These are phyloP conservation scores for Sporothrix variecibatus DNA, from an alignment of 2,329 filamentous ascomycete genomes.

Conservation along the genomic window DNA sequence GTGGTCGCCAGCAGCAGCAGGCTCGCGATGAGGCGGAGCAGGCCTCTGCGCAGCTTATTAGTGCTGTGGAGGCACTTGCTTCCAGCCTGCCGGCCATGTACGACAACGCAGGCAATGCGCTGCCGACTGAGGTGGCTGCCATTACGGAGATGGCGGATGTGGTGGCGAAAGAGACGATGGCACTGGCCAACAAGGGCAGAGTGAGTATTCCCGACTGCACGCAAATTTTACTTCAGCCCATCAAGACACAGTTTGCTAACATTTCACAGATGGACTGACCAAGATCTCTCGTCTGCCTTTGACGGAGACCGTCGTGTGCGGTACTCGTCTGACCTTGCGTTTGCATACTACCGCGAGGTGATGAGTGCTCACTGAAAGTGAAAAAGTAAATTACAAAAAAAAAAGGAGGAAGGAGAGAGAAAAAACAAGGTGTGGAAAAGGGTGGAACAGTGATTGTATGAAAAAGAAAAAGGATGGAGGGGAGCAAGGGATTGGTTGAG, in stretches of 20 bases:
- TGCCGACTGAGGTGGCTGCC: constrained; percentile 65
- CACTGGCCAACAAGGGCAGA: constrained; percentile 56
- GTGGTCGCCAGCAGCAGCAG: constrained; percentile 31
- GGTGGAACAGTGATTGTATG: constrained; percentile 1
- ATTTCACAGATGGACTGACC: constrained; percentile 45
- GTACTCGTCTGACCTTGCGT: constrained; percentile 69
- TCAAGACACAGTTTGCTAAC: constrained; percentile 16
- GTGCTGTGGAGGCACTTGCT: constrained; percentile 58
- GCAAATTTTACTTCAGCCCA: not conserved
- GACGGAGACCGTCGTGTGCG: constrained; percentile 72
- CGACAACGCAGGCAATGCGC: constrained; percentile 42
- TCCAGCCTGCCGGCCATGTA: constrained; percentile 58
- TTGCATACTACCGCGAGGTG: constrained; percentile 67
- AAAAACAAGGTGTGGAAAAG: not conserved
- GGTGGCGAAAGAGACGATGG: constrained; percentile 67
- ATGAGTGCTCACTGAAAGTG: constrained; percentile 48
- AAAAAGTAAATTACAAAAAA: not conserved
- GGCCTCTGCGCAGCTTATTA: constrained; percentile 37
- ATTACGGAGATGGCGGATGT: constrained; percentile 79
- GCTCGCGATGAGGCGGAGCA: constrained; percentile 28
- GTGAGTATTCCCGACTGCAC: constrained; percentile 43
- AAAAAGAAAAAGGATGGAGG: not conserved
- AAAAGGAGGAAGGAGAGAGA: not conserved
- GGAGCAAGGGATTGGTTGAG: not conserved
- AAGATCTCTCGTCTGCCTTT: constrained; percentile 63